Percentiles rank a stretch among this genome's conserved stretches.
Conservation (phyloP, 345 rosid genomes). For the Capsella bursapastoris region DNA sequence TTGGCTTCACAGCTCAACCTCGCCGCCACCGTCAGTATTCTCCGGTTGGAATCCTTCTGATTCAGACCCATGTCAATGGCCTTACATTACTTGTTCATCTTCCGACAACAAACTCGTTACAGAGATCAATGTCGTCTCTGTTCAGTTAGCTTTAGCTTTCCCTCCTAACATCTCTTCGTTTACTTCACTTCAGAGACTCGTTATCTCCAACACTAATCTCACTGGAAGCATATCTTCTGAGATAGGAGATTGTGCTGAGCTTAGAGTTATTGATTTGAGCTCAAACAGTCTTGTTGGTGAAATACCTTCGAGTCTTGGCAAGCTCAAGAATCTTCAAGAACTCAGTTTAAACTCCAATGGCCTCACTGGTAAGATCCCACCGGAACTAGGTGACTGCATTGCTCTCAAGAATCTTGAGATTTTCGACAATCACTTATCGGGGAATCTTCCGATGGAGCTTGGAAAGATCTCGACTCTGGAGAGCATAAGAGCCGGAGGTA, state of each 20-base stretch:
- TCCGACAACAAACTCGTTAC: slow-evolving; percentile 50
- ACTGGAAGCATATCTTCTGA: slow-evolving; percentile 66
- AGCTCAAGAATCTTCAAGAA: slow-evolving; percentile 64
- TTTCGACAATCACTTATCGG: slow-evolving; percentile 69
- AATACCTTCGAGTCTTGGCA: slow-evolving; percentile 73
- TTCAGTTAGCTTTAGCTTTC: slow-evolving; percentile 61
- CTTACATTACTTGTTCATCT: slow-evolving; percentile 62
- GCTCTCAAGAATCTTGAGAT: slow-evolving; percentile 62
- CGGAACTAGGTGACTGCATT: slow-evolving; percentile 66
- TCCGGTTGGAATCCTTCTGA: slow-evolving; percentile 66
- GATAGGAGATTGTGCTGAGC: slow-evolving; percentile 54
- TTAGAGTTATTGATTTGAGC: slow-evolving; percentile 60
- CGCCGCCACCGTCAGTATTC: slow-evolving; percentile 49
- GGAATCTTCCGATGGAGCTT: slow-evolving; percentile 59
- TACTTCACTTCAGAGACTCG: slow-evolving; percentile 56
- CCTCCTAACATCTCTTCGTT: slow-evolving; percentile 63
- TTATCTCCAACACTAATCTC: slow-evolving; percentile 65
- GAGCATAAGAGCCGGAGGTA: slow-evolving; percentile 76
- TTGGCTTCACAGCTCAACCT: slow-evolving; percentile 58
- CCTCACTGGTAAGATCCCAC: slow-evolving; percentile 68
- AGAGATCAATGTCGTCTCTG: slow-evolving; percentile 61
- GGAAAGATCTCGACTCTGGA: slow-evolving; percentile 63
- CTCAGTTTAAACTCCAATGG: slow-evolving; percentile 73
- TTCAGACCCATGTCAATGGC: slow-evolving; percentile 70
- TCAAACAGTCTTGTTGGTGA: slow-evolving; percentile 72